Conservation (phyloP, 768 basidiomycete species). For the Psilocybe sp. region DNA sequence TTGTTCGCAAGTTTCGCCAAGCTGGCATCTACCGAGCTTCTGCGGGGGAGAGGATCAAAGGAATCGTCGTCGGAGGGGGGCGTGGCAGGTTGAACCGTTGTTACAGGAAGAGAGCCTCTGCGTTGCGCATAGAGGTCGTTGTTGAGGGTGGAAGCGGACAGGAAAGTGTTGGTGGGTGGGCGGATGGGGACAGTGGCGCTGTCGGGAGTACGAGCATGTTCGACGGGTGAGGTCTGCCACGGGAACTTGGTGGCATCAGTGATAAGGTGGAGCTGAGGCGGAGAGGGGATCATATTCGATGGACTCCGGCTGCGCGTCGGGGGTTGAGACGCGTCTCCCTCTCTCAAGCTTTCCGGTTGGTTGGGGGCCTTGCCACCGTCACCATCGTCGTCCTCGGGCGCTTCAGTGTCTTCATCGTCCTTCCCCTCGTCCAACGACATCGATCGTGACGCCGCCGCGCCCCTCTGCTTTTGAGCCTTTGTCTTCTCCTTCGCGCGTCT, state of each 20-base stretch:
- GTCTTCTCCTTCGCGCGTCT: constrained; percentile 86
- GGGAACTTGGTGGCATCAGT: constrained; percentile 26
- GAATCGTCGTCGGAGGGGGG: constrained; percentile 34
- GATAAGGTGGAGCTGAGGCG: constrained; percentile 38
- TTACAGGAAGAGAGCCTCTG: constrained; percentile 56
- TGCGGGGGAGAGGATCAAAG: constrained; percentile 38
- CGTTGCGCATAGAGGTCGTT: constrained; percentile 32
- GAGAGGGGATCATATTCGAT: constrained; percentile 27
- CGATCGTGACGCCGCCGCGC: constrained; percentile 12
- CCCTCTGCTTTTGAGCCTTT: constrained; percentile 47
- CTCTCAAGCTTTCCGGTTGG: constrained; percentile 12
- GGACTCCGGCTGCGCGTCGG: constrained; percentile 16
- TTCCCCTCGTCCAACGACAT: constrained; percentile 19
- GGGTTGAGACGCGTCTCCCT: constrained; percentile 21
- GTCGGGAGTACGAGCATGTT: constrained; percentile 32
- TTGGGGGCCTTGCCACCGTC: not conserved
- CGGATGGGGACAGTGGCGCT: constrained; percentile 26
- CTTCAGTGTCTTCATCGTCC: constrained; percentile 13
- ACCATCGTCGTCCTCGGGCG: constrained; percentile 14
- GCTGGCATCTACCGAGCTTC: constrained; percentile 46
- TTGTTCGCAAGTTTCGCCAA: constrained; percentile 48
- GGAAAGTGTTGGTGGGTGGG: constrained; percentile 29
- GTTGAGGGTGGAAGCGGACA: constrained; percentile 12
- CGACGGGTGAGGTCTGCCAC: constrained; percentile 32
- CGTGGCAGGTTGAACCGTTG: constrained; percentile 32